Conservation (phyloP, 1,139 yeast genomes). For the Suhomyces maxii region DNA sequence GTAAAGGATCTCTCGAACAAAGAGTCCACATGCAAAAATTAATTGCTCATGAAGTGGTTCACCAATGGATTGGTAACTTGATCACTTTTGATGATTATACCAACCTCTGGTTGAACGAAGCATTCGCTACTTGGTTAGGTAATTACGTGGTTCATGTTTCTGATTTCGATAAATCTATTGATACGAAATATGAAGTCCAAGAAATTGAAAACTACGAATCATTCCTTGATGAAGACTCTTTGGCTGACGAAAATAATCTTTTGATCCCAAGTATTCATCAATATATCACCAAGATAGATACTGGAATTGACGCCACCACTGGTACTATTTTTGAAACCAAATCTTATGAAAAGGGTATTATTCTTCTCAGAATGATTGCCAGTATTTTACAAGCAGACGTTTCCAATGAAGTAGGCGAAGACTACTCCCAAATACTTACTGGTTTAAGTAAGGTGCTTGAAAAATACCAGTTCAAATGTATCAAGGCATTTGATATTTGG, state of each 20-base stretch:
- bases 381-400: slow-evolving; percentile 40
- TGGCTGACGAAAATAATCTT: slow-evolving; percentile 23
- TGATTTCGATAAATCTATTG: slow-evolving; percentile 28
- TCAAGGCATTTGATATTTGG: slow-evolving; percentile 64
- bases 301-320: slow-evolving; percentile 44
- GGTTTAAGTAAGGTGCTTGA: slow-evolving; percentile 47
- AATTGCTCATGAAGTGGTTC: slow-evolving; percentile 68
- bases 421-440: slow-evolving; percentile 28
- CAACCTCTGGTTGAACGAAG: slow-evolving; percentile 70
- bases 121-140: slow-evolving; percentile 72
- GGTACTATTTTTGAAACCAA: slow-evolving; percentile 47
- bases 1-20: slow-evolving; percentile 16
- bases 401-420: slow-evolving; percentile 19
- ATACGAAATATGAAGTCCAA: slow-evolving; percentile 35
- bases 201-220: slow-evolving; percentile 30
- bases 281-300: slow-evolving; percentile 28
- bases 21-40: slow-evolving; percentile 48
- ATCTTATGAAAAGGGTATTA: slow-evolving; percentile 66
- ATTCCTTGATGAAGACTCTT: slow-evolving; percentile 43
- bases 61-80: slow-evolving; percentile 75
- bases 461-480: slow-evolving; percentile 32
- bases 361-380: slow-evolving; percentile 56
- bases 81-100: slow-evolving; percentile 68
- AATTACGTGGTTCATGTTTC: slow-evolving; percentile 38
- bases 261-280: slow-evolving; percentile 28